A percentile compares a stretch with the other conserved stretches of the same genome.
These are phyloP conservation scores for Sanghuangporus sanghuang DNA, from an alignment of 1,284 basidiomycete species.

Conservation along the genomic window DNA sequence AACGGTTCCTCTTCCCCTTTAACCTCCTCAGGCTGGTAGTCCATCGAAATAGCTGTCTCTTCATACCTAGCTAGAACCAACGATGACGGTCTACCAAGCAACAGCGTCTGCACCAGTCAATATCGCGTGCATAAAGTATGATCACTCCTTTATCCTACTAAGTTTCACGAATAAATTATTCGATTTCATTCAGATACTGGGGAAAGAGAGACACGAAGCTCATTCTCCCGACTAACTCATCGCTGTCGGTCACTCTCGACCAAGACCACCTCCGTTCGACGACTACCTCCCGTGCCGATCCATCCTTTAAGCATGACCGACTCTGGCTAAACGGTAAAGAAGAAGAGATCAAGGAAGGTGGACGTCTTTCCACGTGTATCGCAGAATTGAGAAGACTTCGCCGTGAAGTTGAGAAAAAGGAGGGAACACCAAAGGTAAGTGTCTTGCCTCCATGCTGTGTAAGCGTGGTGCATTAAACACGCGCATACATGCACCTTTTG, in stretches of 20 bases:
- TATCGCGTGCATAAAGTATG: slow-evolving; percentile 94
- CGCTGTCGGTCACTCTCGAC: slow-evolving; percentile 93
- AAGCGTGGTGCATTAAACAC: not conserved
- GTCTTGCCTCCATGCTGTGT: not conserved
- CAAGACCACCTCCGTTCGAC: slow-evolving; percentile 95
- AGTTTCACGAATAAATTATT: slow-evolving; percentile 20
- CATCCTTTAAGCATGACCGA: slow-evolving; percentile 69
- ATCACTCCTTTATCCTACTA: slow-evolving; percentile 13
- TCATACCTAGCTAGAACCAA: slow-evolving; percentile 22
- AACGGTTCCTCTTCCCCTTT: slow-evolving; percentile 7
- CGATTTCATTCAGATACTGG: slow-evolving; percentile 76
- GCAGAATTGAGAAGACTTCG: slow-evolving; percentile 81
- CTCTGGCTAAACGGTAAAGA: slow-evolving; percentile 95
- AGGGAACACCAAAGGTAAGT: slow-evolving; percentile 63
- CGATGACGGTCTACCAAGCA: slow-evolving; percentile 73
- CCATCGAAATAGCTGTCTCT: not conserved
- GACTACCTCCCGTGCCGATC: slow-evolving; percentile 86
- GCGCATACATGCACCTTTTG: slow-evolving; percentile 6
- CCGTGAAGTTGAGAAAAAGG: slow-evolving; percentile 66
- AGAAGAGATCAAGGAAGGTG: slow-evolving; percentile 81
- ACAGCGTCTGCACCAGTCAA: slow-evolving; percentile 94
- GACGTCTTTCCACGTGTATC: slow-evolving; percentile 84
- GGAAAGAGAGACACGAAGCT: slow-evolving; percentile 95
- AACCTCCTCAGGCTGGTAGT: not conserved
- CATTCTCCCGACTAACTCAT: slow-evolving; percentile 97